Conservation (phyloP, 139 green algal species). For the Ettlia oleoabundans region DNA sequence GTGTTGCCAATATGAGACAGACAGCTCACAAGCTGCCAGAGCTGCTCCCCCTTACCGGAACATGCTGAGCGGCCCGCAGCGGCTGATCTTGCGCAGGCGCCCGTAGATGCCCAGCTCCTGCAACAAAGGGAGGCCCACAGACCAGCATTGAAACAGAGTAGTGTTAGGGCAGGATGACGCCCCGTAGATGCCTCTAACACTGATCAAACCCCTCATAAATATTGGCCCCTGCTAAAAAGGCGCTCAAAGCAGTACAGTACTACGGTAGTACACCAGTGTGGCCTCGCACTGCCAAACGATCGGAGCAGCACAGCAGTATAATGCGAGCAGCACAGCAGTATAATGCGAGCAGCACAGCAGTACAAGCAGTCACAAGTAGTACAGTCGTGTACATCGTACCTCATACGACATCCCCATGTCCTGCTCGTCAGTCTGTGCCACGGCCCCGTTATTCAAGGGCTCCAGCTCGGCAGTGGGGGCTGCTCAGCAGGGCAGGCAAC, state of each 20-base stretch:
- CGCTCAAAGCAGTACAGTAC: too few species aligned
- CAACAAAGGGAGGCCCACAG: background rate
- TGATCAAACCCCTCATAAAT: too few species aligned
- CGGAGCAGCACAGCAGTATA: background rate
- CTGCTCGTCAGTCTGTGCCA: slow-evolving; percentile 84
- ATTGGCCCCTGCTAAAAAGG: too few species aligned
- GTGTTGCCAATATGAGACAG: too few species aligned
- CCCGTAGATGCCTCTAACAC: too few species aligned
- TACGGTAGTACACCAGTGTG: too few species aligned
- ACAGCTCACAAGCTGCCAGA: too few species aligned
- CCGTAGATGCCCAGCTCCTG: slow-evolving; percentile 91
- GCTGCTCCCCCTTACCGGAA: slow-evolving; percentile 56
- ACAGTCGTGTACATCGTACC: slow-evolving; percentile 1
- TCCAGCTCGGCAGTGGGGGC: slow-evolving; percentile 95
- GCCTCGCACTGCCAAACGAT: background rate
- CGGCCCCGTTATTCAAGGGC: slow-evolving; percentile 66
- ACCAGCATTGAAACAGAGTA: too few species aligned
- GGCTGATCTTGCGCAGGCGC: slow-evolving; percentile 86
- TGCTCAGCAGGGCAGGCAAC: background rate
- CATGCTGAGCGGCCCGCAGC: slow-evolving; percentile 92
- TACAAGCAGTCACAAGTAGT: background rate
- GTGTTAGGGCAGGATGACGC: too few species aligned
- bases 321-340: background rate
- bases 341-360: too few species aligned
- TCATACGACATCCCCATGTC: slow-evolving; percentile 98